Percentiles rank a stretch among this genome's conserved stretches.
phyloP scores from a whole-genome alignment of 1,284 basidiomycete species.

The Cutaneotrichosporon sp. region DNA sequence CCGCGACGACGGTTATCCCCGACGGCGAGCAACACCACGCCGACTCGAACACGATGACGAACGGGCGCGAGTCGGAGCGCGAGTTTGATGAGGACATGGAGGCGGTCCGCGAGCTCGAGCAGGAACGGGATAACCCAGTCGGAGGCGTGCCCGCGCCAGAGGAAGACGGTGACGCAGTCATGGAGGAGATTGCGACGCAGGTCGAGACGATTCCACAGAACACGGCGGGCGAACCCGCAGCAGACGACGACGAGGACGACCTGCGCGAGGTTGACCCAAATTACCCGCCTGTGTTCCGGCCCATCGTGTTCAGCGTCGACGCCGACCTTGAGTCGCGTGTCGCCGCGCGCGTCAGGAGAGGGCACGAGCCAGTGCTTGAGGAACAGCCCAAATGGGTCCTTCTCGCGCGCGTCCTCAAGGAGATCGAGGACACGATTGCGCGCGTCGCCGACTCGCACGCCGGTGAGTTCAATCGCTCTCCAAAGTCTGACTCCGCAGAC shows the following conservation, averaged over 20 bases:
- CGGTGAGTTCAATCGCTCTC: conserved; percentile 19
- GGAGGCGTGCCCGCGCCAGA: conserved; percentile 16
- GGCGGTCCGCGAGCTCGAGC: conserved; percentile 33
- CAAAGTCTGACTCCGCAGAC: conserved; percentile 40
- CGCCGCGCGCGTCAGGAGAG: conserved; percentile 63
- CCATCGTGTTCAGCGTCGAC: conserved; percentile 29
- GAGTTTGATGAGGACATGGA: conserved; percentile 43
- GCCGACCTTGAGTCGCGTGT: conserved; percentile 31
- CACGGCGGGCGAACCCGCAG: conserved; percentile 6
- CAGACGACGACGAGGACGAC: conserved; percentile 60
- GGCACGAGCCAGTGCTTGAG: conserved; percentile 81
- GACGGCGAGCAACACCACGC: conserved; percentile 10
- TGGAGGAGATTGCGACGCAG: conserved; percentile 42
- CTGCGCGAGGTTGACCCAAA: conserved; percentile 47
- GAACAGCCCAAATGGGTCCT: conserved; percentile 93
- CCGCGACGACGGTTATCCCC: conserved; percentile 63
- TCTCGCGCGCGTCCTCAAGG: conserved; percentile 76
- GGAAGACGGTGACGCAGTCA: conserved; percentile 38
- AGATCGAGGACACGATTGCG: conserved; percentile 81
- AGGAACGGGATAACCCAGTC: conserved; percentile 9
- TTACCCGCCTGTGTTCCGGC: conserved; percentile 37
- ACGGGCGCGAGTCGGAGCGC: conserved; percentile 13
- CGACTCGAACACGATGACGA: conserved; percentile 19
- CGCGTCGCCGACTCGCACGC: conserved; percentile 35
- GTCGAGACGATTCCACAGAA: conserved; percentile 30